Evolutionary conservation across 2,329 filamentous ascomycete species (phyloP).

Genomic region (Fragosphaeria purpurea): DNA sequence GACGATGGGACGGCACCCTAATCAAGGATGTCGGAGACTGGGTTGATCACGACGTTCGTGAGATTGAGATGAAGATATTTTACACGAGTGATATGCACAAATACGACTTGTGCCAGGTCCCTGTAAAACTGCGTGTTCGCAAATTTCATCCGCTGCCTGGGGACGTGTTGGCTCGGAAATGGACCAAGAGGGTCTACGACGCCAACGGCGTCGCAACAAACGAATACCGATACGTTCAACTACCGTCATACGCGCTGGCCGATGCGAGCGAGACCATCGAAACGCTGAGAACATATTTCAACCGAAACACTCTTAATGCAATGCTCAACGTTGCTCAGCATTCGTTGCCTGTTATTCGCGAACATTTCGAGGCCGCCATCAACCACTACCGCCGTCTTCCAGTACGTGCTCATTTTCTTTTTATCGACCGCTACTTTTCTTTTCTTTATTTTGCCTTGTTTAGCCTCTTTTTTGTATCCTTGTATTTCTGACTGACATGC

Average conservation of each 20-base stretch:
- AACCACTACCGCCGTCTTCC: constrained; percentile 15
- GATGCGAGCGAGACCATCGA: constrained; percentile 4
- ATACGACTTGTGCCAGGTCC: constrained; percentile 26
- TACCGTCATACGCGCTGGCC: constrained; percentile 11
- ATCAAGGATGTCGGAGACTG: constrained; percentile 32
- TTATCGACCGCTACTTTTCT: no score
- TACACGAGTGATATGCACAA: constrained; percentile 14
- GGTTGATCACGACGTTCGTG: constrained; percentile 15
- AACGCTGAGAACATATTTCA: constrained; percentile 23
- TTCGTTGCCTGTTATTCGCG: constrained; percentile 3
- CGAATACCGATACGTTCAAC: constrained; percentile 1
- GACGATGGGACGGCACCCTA: constrained; percentile 30
- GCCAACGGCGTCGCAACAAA: not conserved
- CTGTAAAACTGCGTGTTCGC: constrained; percentile 31
- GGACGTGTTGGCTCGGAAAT: constrained; percentile 30
- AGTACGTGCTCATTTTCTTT: constrained; percentile 2
- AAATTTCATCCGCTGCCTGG: constrained; percentile 26
- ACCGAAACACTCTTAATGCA: constrained; percentile 19
- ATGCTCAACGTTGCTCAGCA: constrained; percentile 18
- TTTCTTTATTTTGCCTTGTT: no score
- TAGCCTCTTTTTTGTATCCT: no score
- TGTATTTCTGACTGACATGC: not conserved
- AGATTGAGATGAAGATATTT: constrained; percentile 26
- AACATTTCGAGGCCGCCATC: constrained; percentile 13
- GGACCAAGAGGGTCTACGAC: constrained; percentile 17